These are phyloP conservation scores for Neurospora hispaniola DNA, from an alignment of 495 filamentous ascomycete species.

Conservation along the genomic window DNA sequence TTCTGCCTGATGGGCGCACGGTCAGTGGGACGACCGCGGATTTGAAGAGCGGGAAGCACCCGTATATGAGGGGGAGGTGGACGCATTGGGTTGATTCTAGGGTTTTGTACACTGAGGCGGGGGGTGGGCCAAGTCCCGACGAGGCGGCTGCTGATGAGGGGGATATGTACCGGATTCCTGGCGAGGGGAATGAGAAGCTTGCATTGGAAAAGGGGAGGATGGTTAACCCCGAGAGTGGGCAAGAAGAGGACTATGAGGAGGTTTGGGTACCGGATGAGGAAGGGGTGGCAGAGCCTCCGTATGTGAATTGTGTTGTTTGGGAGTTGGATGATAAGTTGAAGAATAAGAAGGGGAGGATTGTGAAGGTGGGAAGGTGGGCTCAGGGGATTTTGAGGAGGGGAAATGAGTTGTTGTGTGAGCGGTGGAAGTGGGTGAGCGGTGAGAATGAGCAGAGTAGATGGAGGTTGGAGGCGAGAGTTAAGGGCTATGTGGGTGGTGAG, in stretches of 20 bases:
- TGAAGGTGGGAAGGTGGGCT: conserved; percentile 37
- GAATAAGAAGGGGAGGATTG: conserved; percentile 13
- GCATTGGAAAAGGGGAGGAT: conserved; percentile 41
- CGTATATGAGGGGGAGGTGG: conserved; percentile 22
- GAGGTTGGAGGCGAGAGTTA: conserved; percentile 8
- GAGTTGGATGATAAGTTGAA: conserved; percentile 24
- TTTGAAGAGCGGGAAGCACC: neutral
- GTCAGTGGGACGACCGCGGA: neutral
- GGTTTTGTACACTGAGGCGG: neutral
- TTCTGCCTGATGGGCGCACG: neutral
- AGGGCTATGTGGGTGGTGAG: conserved; percentile 10
- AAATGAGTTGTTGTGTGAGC: conserved; percentile 4
- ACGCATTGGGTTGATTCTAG: conserved; percentile 43
- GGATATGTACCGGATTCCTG: conserved; percentile 30
- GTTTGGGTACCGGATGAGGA: conserved; percentile 42
- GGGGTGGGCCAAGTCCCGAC: neutral
- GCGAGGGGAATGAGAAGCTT: conserved; percentile 20
- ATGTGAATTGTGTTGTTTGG: conserved; percentile 34
- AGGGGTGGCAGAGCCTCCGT: conserved; percentile 20
- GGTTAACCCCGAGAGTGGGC: conserved; percentile 34
- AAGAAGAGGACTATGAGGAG: conserved; percentile 41
- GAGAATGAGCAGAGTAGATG: conserved; percentile 6
- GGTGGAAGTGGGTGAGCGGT: conserved; percentile 13
- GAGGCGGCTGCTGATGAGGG: conserved; percentile 37
- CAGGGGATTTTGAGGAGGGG: conserved; percentile 12